Percentiles rank a stretch among this genome's conserved stretches.
Conservation (phyloP, 192 early-diverging fungal species). For the Coemansia sp. region DNA sequence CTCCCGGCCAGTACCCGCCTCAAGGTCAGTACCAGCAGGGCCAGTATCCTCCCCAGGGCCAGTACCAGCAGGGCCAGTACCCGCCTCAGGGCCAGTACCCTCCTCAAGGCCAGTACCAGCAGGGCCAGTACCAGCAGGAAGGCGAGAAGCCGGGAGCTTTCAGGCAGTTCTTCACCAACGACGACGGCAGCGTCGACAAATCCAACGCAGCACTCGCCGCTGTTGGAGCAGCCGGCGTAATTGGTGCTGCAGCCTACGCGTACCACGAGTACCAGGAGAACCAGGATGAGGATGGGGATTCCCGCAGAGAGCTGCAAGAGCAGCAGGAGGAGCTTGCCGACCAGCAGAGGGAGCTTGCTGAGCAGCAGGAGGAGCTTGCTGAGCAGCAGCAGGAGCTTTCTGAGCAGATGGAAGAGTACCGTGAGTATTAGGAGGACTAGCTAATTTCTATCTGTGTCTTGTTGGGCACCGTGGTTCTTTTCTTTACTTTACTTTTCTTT, state of each 20-base stretch:
- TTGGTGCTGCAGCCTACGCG: slow-evolving; percentile 13
- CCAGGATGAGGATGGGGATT: slow-evolving; percentile 4
- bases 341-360: background rate
- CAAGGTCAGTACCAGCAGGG: slow-evolving; percentile 5
- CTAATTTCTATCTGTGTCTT: background rate
- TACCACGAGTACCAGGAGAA: slow-evolving; percentile 20
- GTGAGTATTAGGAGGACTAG: slow-evolving; percentile 4
- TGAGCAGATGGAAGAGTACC: background rate
- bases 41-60: background rate
- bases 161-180: slow-evolving; percentile 23
- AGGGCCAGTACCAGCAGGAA: slow-evolving; percentile 5
- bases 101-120: slow-evolving; percentile 6
- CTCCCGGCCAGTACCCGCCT: slow-evolving; percentile 7
- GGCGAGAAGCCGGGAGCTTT: slow-evolving; percentile 8
- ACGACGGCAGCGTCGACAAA: slow-evolving; percentile 30
- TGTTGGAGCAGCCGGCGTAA: background rate
- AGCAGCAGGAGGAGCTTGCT: slow-evolving; percentile 11
- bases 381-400: too few relatives aligned
- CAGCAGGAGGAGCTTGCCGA: background rate
- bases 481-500: too few relatives aligned
- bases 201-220: slow-evolving; percentile 15
- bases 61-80: slow-evolving; percentile 1
- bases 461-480: too few relatives aligned
- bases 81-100: background rate
- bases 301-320: background rate